Base-by-base conservation (phyloP, 371 early-diverging fungal species). In the Apophysomyces ossiformis region DNA sequence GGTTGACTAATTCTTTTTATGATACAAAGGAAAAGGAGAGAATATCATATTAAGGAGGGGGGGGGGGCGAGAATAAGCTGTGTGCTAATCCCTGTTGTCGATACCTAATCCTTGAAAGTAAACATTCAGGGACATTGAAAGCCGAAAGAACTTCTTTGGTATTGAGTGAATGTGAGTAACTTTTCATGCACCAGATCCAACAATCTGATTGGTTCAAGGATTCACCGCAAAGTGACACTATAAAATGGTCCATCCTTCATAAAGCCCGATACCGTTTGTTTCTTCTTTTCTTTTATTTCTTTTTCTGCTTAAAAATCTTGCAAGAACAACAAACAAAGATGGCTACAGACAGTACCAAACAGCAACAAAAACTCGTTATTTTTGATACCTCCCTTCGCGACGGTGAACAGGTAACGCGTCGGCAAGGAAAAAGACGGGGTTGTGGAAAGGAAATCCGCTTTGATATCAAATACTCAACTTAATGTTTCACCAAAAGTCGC, bases 381-480 rank as follows among this genome's bases (percentile, higher is more conserved):
- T 96, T 96, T 71, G 97, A 98, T 73, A 96, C 98, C 5, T 92
- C 95, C 57, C 91, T 98, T 56, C 87, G 98, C 69, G 98, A 98
- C 74, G 97, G 96, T 61, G 97, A 97, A 82, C 97, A 94, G 90
- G 92, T 92, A 85, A 71, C 38, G 15, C 41, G 41, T 13, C 13
- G 41, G 41, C 2, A 41, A 11, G 41, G 5, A 13, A 13, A 9
- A 46, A 11, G 36, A 37, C 15, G 45, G 59, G 37, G 13, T 60
- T 26, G 32, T 26, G 32, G 7, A n/a, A 65, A 50, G 6, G 62
- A 58, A n/a, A 16, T 44, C 43, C 59, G 38, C 26, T 59, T 18
- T 36, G 46, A 26, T 26, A 37, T 39, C 37, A 56, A 18, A 62
- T 41, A 41, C 63, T 50, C n/a, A 13, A 26, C 21, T 4, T 41